Evolutionary conservation across 805 yeast species (phyloP), one percentile per base, ranked within the genome.

Genomic region (Tetrapisispora fleetii): DNA sequence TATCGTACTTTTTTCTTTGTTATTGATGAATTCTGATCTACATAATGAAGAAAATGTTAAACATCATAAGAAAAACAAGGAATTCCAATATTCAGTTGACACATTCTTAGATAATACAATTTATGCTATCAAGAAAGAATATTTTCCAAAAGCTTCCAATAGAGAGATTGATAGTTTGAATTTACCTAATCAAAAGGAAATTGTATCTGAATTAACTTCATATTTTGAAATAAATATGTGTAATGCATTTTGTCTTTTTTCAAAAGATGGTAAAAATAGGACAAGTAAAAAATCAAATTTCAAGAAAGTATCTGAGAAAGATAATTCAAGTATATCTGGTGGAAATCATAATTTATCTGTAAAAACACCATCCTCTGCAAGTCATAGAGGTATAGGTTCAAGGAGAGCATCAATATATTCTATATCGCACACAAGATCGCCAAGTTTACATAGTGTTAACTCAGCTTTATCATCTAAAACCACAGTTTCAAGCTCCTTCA

Each of bases 11-110:
- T 87, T 85, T 64, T 76, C 89, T 2, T 67, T 87, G 55, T 71
- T 87, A 46, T 74, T 87, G 46, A 70, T 85, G 47, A 87, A 87
- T 64, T 84, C 95, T 0, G 89, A 88, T 48, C 67, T 86, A 37
- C 88, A 86, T 67, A 81, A 81, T 49, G 74, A 71, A 46, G 65
- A 58, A 46, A 43, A 40, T 30, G 30, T 40, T 9, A 71, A 63
- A 50, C 70, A 63, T 43, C 60, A 58, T 13, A 51, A 55, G 55
- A 70, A 67, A 58, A 40, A 17, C 17, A 40, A 40, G 28, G 43
- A 27, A 28, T 40, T 35, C 6, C 21, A 40, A 6, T 73, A 74
- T 55, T 62, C 74, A 8, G 63, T 62, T 42, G 61, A 68, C 3
- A 69, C 70, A 43, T 81, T 77, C 54, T 70, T 77, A 16, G 64